Evolutionary conservation across 257 asterid species (phyloP).

Genomic region (Solanum lycopersicoides): DNA sequence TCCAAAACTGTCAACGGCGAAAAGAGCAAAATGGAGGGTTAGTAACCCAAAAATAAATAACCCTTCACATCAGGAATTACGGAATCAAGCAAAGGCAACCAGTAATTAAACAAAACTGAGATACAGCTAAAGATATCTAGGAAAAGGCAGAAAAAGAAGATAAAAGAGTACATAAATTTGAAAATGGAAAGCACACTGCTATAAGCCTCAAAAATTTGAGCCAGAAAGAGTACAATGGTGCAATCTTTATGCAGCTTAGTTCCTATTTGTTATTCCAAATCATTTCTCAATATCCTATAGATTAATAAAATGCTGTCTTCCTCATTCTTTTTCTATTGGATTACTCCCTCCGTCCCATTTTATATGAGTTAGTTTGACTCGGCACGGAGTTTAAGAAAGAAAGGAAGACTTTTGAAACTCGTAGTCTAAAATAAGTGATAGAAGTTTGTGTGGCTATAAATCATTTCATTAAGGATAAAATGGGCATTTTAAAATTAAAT

Average conservation of each 20-base stretch:
- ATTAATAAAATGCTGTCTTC: neutral
- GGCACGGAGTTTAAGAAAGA: neutral
- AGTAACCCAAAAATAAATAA: neutral
- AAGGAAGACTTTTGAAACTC: neutral
- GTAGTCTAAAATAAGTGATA: neutral
- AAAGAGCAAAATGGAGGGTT: neutral
- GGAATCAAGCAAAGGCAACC: neutral
- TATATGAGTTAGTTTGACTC: neutral
- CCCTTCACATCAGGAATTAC: neutral
- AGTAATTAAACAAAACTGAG: neutral
- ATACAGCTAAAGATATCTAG: neutral
- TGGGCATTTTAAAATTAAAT: neutral
- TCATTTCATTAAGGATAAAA: neutral
- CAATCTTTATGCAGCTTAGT: neutral
- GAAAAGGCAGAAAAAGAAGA: neutral
- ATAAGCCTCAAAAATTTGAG: neutral
- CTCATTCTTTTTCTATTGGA: neutral
- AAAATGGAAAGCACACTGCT: neutral
- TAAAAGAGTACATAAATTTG: neutral
- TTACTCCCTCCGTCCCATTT: neutral
- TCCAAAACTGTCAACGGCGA: neutral
- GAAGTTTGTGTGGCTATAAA: neutral
- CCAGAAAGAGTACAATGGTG: neutral
- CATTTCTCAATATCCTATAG: neutral
- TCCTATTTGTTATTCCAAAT: neutral